Evolutionary conservation across 2,329 filamentous ascomycete species (phyloP), one percentile per base, ranked within the genome.

Genomic region (Leptographium galeiforme): DNA sequence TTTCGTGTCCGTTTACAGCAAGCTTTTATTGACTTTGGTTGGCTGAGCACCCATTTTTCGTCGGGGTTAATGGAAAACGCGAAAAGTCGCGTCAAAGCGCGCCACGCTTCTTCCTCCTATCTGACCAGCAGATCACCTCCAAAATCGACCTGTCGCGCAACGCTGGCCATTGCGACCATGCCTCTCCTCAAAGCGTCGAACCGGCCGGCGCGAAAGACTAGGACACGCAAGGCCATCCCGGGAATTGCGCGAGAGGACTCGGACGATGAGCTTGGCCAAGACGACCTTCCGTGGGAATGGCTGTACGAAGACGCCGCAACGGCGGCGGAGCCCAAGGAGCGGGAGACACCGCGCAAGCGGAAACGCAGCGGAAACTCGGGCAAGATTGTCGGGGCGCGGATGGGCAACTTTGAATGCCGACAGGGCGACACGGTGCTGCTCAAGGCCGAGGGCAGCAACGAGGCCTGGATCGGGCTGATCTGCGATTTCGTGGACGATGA

Each of bases 391-490:
- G 93, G 88, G 5, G 93, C 91, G 19, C 81, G 80, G 32, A 89
- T 89, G 76, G 90, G 89, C 30, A 73, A 67, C 13, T 95, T 96
- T 59, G 78, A 85, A 63, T 95, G 89, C 69, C 77, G 72, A 52
- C 66, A 95, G 40, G 93, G 93, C 46, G 89, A 98, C 63, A 79
- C 81, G 19, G 84, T 97, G 39, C 74, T 97, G 43, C 75, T 98
- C 53, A 94, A 95, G 67, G 88, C 90, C 1, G 88, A 94, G 41
- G 89, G 87, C 5, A 79, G 81, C 43, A 88, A 88, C 59, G 89
- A 94, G 62, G 86, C 89, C 12, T 98, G 93, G 90, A 86, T 94
- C 3, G 93, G 88, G 38, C 82, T 98, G 57, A 85, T 96, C 51
- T 85, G 84, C 62, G 83, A 87, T 45, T 95, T 98, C 60, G 65